phyloP scores from a whole-genome alignment of 805 yeast species.

The Allodekkera sacchari region DNA sequence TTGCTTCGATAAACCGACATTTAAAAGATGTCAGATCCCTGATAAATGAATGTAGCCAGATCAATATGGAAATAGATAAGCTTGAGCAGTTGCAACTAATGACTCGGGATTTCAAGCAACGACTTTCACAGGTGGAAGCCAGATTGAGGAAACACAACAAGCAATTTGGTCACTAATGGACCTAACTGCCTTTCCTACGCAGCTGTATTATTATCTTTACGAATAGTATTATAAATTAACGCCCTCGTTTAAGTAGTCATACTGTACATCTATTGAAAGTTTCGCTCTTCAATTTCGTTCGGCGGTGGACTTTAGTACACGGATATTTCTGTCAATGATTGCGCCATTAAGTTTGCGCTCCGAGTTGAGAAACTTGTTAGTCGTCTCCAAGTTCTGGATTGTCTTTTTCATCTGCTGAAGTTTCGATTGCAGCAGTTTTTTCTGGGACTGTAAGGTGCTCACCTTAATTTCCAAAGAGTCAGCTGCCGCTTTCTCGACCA shows the following conservation, averaged over 20 bases:
- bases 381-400: conserved; percentile 28
- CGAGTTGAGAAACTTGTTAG: conserved; percentile 22
- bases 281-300: too few species aligned
- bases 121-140: conserved; percentile 17
- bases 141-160: conserved; percentile 11
- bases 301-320: too few species aligned
- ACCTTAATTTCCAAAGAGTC: conserved; percentile 5
- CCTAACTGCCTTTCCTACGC: conserved; percentile 1
- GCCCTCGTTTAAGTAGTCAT: too few species aligned
- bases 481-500: background rate
- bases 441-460: conserved; percentile 29
- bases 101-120: conserved; percentile 21
- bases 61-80: conserved; percentile 25
- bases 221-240: too few species aligned
- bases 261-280: too few species aligned
- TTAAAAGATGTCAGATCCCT: conserved; percentile 13
- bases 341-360: conserved; percentile 14
- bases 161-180: conserved; percentile 5
- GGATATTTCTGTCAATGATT: conserved; percentile 6
- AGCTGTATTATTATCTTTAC: conserved; percentile 13
- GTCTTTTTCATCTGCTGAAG: conserved; percentile 34
- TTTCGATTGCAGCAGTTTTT: conserved; percentile 38
- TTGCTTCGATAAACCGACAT: conserved; percentile 13
- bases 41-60: conserved; percentile 16
- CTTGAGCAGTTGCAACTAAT: conserved; percentile 24